phyloP scores from a whole-genome alignment of 2,329 filamentous ascomycete species.

The Trichoderma atroviride region DNA sequence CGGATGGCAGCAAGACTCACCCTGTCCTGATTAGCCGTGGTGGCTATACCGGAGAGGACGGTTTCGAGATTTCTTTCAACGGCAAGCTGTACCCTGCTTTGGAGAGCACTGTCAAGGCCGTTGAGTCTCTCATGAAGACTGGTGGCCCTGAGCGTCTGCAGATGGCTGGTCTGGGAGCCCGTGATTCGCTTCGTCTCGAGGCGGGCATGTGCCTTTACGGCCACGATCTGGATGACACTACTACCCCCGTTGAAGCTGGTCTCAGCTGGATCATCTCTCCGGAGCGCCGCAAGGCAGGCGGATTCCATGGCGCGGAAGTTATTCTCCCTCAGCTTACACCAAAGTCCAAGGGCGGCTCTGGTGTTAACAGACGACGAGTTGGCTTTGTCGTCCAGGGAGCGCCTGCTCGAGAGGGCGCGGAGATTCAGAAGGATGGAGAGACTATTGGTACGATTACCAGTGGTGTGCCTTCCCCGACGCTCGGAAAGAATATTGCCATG shows the following conservation, averaged over 20 bases:
- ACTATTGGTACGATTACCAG: constrained; percentile 82
- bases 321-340: constrained; percentile 77
- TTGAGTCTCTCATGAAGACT: constrained; percentile 68
- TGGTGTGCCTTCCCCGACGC: constrained; percentile 83
- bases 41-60: constrained; percentile 97
- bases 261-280: constrained; percentile 82
- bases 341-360: constrained; percentile 70
- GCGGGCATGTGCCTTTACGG: constrained; percentile 99
- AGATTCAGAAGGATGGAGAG: constrained; percentile 69
- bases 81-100: constrained; percentile 45
- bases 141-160: constrained; percentile 66
- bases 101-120: constrained; percentile 55
- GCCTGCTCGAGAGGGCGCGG: constrained; percentile 85
- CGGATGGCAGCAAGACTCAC: constrained; percentile 49
- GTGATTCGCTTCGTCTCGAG: constrained; percentile 90
- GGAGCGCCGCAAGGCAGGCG: constrained; percentile 65
- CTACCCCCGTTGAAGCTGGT: constrained; percentile 60
- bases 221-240: constrained; percentile 88
- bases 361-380: constrained; percentile 72
- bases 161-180: constrained; percentile 84
- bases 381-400: constrained; percentile 83
- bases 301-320: constrained; percentile 82
- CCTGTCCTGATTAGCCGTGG: constrained; percentile 73
- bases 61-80: constrained; percentile 88
- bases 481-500: constrained; percentile 95